Percentiles rank a stretch among this genome's conserved stretches.
Conservation (phyloP, 208 protist genomes). For the Novymonas esmeraldas region DNA sequence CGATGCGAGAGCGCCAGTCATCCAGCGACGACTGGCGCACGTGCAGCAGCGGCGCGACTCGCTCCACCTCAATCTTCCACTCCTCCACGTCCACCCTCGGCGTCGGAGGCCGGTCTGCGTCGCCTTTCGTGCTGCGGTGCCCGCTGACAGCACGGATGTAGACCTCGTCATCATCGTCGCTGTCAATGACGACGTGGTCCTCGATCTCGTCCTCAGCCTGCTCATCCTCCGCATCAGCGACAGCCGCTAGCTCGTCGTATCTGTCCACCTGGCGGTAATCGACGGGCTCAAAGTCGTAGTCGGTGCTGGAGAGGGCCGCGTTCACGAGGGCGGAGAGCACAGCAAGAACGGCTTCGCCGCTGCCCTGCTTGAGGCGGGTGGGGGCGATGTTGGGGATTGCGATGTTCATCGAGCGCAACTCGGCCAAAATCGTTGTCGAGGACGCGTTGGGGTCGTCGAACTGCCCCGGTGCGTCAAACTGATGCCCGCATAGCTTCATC, state of each 20-base stretch:
- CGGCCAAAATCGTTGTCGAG: constrained; percentile 82
- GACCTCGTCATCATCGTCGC: constrained; percentile 85
- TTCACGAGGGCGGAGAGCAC: constrained; percentile 77
- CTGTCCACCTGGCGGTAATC: constrained; percentile 80
- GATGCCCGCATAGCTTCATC: constrained; percentile 78
- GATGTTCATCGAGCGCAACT: constrained; percentile 78
- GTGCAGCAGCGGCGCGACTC: constrained; percentile 83
- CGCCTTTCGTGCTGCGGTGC: constrained; percentile 14
- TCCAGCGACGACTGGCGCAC: constrained; percentile 58
- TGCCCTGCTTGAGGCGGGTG: constrained; percentile 85
- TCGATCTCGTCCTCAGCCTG: constrained; percentile 58
- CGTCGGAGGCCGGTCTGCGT: constrained; percentile 25
- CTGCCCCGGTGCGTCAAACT: constrained; percentile 77
- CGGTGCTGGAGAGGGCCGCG: constrained; percentile 62
- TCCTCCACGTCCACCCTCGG: constrained; percentile 77
- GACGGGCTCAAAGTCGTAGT: constrained; percentile 63
- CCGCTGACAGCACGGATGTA: constrained; percentile 56
- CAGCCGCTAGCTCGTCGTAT: constrained; percentile 80
- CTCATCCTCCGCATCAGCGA: constrained; percentile 78
- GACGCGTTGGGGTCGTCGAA: constrained; percentile 92
- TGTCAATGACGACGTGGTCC: constrained; percentile 88
- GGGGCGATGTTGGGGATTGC: constrained; percentile 76
- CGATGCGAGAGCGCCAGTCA: constrained; percentile 87
- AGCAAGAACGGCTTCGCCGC: constrained; percentile 78
- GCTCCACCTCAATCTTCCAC: constrained; percentile 91